Evolutionary conservation across 306 rosid species (phyloP).

Genomic region (Astragalus glycyphyllos): DNA sequence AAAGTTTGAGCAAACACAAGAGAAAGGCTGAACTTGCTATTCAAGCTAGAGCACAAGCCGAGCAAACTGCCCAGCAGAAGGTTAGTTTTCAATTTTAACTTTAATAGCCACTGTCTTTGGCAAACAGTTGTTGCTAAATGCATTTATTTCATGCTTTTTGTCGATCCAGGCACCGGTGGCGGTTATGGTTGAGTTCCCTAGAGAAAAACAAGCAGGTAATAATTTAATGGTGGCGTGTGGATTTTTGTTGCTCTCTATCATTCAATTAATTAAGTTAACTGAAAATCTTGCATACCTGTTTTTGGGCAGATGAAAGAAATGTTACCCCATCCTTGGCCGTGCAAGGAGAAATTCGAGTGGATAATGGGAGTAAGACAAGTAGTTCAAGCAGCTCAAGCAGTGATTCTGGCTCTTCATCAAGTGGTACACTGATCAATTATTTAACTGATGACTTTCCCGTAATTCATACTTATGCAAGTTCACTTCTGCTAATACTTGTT

Average conservation of each 20-base stretch:
- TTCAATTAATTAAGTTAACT: conserved; percentile 8
- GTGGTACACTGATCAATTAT: conserved; percentile 63
- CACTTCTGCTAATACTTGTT: conserved; percentile 13
- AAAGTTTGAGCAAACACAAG: conserved; percentile 93
- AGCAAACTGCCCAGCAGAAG: conserved; percentile 54
- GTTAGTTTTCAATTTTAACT: conserved; percentile 44
- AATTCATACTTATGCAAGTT: neutral
- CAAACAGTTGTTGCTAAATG: conserved; percentile 24
- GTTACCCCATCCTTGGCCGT: conserved; percentile 58
- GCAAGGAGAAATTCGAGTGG: conserved; percentile 62
- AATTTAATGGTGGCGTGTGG: conserved; percentile 10
- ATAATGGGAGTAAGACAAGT: conserved; percentile 87
- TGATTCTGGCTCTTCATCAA: conserved; percentile 94
- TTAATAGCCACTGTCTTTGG: neutral
- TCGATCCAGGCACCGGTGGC: conserved; percentile 51
- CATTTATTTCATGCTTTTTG: conserved; percentile 24
- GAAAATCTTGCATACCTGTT: conserved; percentile 16
- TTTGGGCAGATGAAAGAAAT: conserved; percentile 59
- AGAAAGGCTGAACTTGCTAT: conserved; percentile 83
- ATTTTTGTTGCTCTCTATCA: conserved; percentile 14
- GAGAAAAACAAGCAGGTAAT: conserved; percentile 68
- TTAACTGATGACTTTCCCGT: neutral
- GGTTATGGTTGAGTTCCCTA: conserved; percentile 46
- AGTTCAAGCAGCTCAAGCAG: conserved; percentile 97
- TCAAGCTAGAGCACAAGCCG: conserved; percentile 65